These are phyloP conservation scores for Sphaerosporella brunnea DNA, from an alignment of 495 filamentous ascomycete species.

Conservation along the genomic window DNA sequence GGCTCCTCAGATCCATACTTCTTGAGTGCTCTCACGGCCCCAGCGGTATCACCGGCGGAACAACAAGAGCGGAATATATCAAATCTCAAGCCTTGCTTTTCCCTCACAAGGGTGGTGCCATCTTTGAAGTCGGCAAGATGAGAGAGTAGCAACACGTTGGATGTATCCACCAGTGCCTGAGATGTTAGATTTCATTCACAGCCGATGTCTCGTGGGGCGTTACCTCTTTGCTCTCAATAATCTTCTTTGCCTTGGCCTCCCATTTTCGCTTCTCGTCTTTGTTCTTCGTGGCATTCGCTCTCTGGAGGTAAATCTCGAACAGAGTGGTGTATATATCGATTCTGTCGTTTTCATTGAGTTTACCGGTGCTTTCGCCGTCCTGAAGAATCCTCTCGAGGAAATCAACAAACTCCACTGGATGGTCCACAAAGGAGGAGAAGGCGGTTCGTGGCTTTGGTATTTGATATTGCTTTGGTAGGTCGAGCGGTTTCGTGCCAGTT, in stretches of 20 bases:
- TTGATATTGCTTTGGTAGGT: constrained; percentile 32
- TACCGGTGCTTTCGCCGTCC: constrained; percentile 30
- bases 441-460: constrained; percentile 72
- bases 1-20: constrained; percentile 90
- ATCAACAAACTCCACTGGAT: constrained; percentile 70
- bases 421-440: constrained; percentile 92
- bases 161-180: constrained; percentile 74
- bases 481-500: constrained; percentile 14
- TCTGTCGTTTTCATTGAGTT: constrained; percentile 36
- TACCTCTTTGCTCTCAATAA: constrained; percentile 60
- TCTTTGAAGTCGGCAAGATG: constrained; percentile 79
- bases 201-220: too few relatives aligned
- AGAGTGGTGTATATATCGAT: constrained; percentile 83
- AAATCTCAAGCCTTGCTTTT: constrained; percentile 77
- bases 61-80: constrained; percentile 98
- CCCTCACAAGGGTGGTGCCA: constrained; percentile 79
- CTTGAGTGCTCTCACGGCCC: constrained; percentile 69
- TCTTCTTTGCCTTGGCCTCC: constrained; percentile 72
- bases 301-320: constrained; percentile 94
- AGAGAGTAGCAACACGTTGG: constrained; percentile 80
- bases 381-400: constrained; percentile 72
- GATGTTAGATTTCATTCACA: too few relatives aligned
- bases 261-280: constrained; percentile 60
- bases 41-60: constrained; percentile 74
- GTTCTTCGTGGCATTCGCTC: constrained; percentile 48